A percentile compares a stretch with the other conserved stretches of the same genome.
Evolutionary conservation across 164 flowering plant species (phyloP).

Genomic region (Vitis vinifera): DNA sequence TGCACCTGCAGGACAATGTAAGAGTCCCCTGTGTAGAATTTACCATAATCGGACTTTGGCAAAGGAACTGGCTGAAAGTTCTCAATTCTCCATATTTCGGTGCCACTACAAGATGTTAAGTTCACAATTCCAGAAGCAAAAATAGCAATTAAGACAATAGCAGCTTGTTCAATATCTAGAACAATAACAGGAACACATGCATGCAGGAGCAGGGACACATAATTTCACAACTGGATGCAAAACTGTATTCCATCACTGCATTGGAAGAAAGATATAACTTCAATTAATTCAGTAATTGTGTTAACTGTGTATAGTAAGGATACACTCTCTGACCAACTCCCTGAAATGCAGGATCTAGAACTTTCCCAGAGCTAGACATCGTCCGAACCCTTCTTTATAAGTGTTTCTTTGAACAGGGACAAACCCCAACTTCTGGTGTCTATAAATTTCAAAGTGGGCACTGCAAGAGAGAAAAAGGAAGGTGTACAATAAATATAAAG

Average conservation of each 20-base stretch:
- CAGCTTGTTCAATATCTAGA: background rate
- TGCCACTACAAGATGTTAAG: constrained; percentile 78
- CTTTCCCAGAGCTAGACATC: constrained; percentile 76
- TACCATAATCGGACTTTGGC: constrained; percentile 87
- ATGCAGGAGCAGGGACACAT: too few species aligned
- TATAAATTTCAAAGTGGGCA: constrained; percentile 10
- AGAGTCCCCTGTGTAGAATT: constrained; percentile 85
- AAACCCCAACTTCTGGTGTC: background rate
- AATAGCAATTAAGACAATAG: background rate
- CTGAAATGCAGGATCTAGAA: constrained; percentile 89
- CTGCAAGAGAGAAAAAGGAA: constrained; percentile 4
- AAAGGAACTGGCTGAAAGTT: constrained; percentile 84
- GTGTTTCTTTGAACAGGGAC: constrained; percentile 7
- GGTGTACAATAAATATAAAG: background rate
- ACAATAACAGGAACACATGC: background rate
- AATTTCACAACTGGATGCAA: background rate
- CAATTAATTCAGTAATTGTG: background rate
- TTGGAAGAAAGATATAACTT: background rate
- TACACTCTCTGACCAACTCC: constrained; percentile 88
- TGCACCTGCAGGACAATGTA: constrained; percentile 88
- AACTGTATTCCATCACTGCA: background rate
- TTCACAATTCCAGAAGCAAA: background rate
- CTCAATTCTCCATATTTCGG: constrained; percentile 96
- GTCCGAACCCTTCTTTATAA: constrained; percentile 17
- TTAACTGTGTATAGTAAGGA: constrained; percentile 42